Percentiles rank a stretch among this genome's conserved stretches.
Conservation (phyloP, 495 filamentous ascomycete genomes). For the Penicillium steckii region DNA sequence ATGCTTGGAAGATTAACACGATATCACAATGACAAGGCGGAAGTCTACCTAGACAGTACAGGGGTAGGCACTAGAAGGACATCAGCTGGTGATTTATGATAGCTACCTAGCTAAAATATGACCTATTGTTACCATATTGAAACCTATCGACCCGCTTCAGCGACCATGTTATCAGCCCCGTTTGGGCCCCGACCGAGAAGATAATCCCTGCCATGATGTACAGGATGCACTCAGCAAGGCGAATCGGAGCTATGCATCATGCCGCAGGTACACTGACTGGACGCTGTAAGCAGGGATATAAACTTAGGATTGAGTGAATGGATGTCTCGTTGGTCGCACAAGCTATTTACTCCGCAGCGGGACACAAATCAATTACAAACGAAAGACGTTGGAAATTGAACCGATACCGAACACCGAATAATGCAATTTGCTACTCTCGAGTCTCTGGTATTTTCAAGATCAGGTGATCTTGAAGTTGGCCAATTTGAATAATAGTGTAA, state of each 20-base stretch:
- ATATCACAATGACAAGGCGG: too few species aligned
- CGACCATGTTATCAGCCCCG: not conserved
- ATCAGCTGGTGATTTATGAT: too few species aligned
- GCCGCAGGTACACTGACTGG: not conserved
- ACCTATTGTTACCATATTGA: too few species aligned
- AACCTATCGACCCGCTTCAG: too few species aligned
- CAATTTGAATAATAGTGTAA: too few species aligned
- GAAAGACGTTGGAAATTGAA: not conserved
- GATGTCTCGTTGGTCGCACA: not conserved
- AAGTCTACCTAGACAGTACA: too few species aligned
- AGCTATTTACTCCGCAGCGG: not conserved
- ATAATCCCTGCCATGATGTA: not conserved
- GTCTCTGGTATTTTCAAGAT: too few species aligned
- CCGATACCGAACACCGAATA: not conserved
- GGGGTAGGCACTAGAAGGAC: too few species aligned
- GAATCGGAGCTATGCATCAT: not conserved
- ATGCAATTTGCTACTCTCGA: too few species aligned
- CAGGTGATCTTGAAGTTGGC: too few species aligned
- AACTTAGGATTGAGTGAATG: not conserved
- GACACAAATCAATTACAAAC: not conserved
- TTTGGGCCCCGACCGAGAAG: not conserved
- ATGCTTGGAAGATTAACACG: too few species aligned
- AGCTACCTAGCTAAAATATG: too few species aligned
- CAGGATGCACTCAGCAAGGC: not conserved
- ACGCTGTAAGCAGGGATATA: not conserved